Percentiles rank a stretch among this genome's conserved stretches.
Evolutionary conservation across 2,329 filamentous ascomycete species (phyloP).

Genomic region (Trichoderma citrinoviride): DNA sequence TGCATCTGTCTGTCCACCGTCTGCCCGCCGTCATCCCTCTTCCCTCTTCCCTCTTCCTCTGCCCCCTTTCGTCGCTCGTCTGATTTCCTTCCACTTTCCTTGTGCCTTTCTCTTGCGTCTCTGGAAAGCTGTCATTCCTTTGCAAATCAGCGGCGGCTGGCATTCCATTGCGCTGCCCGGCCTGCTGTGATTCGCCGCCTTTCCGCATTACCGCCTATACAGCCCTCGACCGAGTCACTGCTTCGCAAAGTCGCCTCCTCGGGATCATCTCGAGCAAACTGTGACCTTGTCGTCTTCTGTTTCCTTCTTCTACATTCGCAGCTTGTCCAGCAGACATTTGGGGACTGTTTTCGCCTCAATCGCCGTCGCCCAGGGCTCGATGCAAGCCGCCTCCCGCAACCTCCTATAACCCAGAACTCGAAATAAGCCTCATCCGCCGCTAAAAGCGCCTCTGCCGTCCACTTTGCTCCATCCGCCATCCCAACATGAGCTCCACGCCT

Average conservation of each 20-base stretch:
- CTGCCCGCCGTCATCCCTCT: not conserved
- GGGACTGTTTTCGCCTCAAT: not conserved
- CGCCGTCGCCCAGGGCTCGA: conserved; percentile 16
- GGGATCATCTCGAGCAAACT: not conserved
- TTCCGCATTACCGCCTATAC: not conserved
- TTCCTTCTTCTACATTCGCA: not conserved
- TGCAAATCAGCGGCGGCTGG: conserved; percentile 15
- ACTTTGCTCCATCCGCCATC: not conserved
- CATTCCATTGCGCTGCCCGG: conserved; percentile 12
- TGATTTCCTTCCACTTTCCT: conserved; percentile 14
- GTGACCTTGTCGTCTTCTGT: not conserved
- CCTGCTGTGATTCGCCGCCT: conserved; percentile 9
- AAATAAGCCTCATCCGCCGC: conserved; percentile 14
- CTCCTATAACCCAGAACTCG: conserved; percentile 3
- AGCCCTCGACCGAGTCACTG: not conserved
- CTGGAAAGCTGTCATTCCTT: conserved; percentile 20
- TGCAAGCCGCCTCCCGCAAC: conserved; percentile 11
- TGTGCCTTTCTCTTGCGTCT: conserved; percentile 7
- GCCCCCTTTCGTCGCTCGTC: conserved; percentile 1
- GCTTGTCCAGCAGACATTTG: not conserved
- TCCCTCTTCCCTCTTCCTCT: no score
- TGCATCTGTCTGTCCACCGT: conserved; percentile 21
- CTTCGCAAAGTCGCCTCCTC: not conserved
- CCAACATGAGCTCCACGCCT: conserved; percentile 46
- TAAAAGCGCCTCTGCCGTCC: not conserved